These are phyloP conservation scores for Euclidium syriacum DNA, from an alignment of 345 rosid genomes.

Conservation along the genomic window DNA sequence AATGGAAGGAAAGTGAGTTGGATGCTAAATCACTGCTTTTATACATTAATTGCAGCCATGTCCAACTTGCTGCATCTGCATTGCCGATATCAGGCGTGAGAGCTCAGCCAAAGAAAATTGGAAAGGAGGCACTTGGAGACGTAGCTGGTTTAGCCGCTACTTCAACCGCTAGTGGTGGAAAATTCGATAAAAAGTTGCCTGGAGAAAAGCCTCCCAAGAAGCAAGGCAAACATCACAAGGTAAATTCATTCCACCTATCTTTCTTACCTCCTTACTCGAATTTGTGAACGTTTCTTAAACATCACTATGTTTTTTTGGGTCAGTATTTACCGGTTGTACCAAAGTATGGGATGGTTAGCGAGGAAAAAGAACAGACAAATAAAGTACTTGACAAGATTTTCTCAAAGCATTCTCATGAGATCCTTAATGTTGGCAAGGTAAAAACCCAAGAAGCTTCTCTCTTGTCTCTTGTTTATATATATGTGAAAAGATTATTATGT, in stretches of 20 bases:
- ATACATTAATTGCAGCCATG: slow-evolving; percentile 55
- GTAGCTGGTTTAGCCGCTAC: slow-evolving; percentile 90
- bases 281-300: background rate
- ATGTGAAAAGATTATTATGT: background rate
- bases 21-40: no score
- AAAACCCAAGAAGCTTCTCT: background rate
- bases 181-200: slow-evolving; percentile 80
- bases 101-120: slow-evolving; percentile 54
- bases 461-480: background rate
- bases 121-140: slow-evolving; percentile 64
- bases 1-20: no score
- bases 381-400: slow-evolving; percentile 72
- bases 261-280: background rate
- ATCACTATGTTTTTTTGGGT: no score
- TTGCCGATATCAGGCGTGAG: slow-evolving; percentile 83
- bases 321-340: slow-evolving; percentile 84
- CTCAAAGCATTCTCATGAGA: slow-evolving; percentile 82
- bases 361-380: slow-evolving; percentile 77
- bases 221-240: slow-evolving; percentile 88
- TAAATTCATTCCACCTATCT: slow-evolving; percentile 25
- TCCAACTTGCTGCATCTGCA: slow-evolving; percentile 82
- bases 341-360: slow-evolving; percentile 48
- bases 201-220: slow-evolving; percentile 81
- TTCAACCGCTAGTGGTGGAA: slow-evolving; percentile 93
- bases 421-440: slow-evolving; percentile 82